phyloP scores from a whole-genome alignment of 176 grass and related monocot genomes.

The Echinochloa phyllopogon region DNA sequence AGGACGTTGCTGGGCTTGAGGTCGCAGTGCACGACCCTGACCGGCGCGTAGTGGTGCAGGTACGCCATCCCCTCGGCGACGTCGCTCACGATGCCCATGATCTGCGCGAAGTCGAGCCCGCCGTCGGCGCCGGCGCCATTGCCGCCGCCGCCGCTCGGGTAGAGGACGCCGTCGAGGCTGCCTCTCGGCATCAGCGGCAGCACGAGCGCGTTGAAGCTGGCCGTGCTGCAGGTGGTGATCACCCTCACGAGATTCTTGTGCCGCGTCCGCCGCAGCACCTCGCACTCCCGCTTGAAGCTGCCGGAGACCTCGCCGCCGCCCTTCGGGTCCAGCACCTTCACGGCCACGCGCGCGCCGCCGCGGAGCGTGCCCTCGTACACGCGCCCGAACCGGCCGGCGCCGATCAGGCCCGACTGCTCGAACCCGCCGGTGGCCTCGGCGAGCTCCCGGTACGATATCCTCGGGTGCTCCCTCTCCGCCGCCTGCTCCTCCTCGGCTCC shows the following conservation, averaged over 20 bases:
- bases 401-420: constrained; percentile 60
- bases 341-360: constrained; percentile 62
- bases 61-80: constrained; percentile 89
- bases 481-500: constrained; percentile 50
- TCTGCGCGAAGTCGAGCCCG: constrained; percentile 53
- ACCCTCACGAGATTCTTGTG: constrained; percentile 82
- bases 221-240: constrained; percentile 85
- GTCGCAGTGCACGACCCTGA: constrained; percentile 85
- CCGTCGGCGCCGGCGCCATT: neutral
- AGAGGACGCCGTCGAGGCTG: constrained; percentile 74
- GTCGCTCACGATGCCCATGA: constrained; percentile 71
- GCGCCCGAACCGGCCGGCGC: constrained; percentile 60
- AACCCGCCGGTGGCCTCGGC: constrained; percentile 73
- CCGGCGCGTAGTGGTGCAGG: constrained; percentile 86
- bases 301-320: constrained; percentile 59
- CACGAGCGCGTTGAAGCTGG: constrained; percentile 77
- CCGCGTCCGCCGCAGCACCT: constrained; percentile 67
- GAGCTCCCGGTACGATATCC: constrained; percentile 75
- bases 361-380: constrained; percentile 74
- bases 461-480: constrained; percentile 58
- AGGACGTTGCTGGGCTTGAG: constrained; percentile 94
- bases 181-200: constrained; percentile 80
- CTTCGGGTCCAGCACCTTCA: constrained; percentile 81
- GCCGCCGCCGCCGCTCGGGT: constrained; percentile 3
- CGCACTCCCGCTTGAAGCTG: constrained; percentile 86